phyloP scores from a whole-genome alignment of 495 filamentous ascomycete genomes.

The Clavariopsis aquatica region DNA sequence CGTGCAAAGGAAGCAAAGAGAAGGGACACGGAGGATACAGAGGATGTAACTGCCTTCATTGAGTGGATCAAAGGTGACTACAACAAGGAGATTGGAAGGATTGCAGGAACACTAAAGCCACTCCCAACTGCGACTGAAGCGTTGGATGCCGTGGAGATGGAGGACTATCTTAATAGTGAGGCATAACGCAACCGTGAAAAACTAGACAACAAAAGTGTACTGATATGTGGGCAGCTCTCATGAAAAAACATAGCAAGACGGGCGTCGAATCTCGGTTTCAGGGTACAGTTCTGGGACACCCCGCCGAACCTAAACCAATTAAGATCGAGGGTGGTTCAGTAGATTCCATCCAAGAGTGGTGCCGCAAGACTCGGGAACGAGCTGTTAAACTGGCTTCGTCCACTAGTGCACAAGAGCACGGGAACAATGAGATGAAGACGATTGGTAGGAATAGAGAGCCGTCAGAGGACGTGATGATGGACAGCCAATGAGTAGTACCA shows the following conservation, averaged over 20 bases:
- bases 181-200: background rate
- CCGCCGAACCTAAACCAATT: constrained; percentile 64
- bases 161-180: constrained; percentile 72
- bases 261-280: constrained; percentile 78
- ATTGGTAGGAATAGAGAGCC: background rate
- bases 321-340: constrained; percentile 70
- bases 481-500: background rate
- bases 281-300: constrained; percentile 74
- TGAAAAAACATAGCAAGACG: constrained; percentile 82
- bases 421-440: background rate
- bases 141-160: constrained; percentile 54
- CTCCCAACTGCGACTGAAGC: constrained; percentile 48
- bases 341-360: constrained; percentile 69
- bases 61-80: constrained; percentile 68
- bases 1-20: constrained; percentile 39
- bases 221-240: constrained; percentile 51
- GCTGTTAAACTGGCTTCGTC: constrained; percentile 16
- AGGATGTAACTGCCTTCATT: constrained; percentile 71
- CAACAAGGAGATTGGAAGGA: constrained; percentile 71
- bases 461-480: constrained; percentile 9
- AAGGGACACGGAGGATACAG: constrained; percentile 66
- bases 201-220: background rate
- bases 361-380: constrained; percentile 23
- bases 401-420: constrained; percentile 2
- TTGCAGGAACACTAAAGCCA: constrained; percentile 55